phyloP scores from a whole-genome alignment of 1,139 yeast species.

The Komagataea norvegica region DNA sequence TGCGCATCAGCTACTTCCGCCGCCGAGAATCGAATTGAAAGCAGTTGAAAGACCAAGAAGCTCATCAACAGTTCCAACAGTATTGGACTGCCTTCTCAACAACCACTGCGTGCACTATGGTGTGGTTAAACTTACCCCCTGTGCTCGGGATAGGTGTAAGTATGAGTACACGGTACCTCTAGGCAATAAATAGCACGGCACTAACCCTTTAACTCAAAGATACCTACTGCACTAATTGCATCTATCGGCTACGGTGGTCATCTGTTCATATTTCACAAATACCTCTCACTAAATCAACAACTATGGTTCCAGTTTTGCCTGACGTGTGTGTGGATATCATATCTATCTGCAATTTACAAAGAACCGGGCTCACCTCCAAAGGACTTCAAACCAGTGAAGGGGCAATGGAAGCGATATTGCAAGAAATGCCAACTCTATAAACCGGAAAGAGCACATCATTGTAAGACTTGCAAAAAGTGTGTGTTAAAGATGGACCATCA shows the following conservation, averaged over 20 bases:
- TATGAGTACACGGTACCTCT: no score
- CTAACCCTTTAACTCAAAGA: slow-evolving; percentile 31
- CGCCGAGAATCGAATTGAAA: slow-evolving; percentile 86
- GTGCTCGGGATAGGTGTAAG: slow-evolving; percentile 18
- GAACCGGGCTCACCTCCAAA: slow-evolving; percentile 58
- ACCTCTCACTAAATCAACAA: slow-evolving; percentile 39
- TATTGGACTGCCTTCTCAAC: no score
- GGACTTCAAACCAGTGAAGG: slow-evolving; percentile 33
- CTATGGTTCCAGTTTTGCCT: slow-evolving; percentile 45
- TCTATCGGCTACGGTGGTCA: slow-evolving; percentile 64
- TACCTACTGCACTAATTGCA: slow-evolving; percentile 62
- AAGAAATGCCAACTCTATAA: slow-evolving; percentile 59
- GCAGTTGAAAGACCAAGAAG: no score
- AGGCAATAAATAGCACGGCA: no score
- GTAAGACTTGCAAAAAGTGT: slow-evolving; percentile 58
- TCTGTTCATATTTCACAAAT: slow-evolving; percentile 47
- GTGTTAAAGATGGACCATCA: slow-evolving; percentile 83
- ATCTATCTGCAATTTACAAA: slow-evolving; percentile 51
- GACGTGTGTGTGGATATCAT: slow-evolving; percentile 66
- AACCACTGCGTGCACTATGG: no score
- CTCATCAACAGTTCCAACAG: no score
- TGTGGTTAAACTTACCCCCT: slow-evolving; percentile 16
- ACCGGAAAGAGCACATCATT: slow-evolving; percentile 80
- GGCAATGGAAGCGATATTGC: slow-evolving; percentile 59
- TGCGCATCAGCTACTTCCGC: background rate